Conservation (phyloP, 495 filamentous ascomycete genomes). For the Tuber calosporum region DNA sequence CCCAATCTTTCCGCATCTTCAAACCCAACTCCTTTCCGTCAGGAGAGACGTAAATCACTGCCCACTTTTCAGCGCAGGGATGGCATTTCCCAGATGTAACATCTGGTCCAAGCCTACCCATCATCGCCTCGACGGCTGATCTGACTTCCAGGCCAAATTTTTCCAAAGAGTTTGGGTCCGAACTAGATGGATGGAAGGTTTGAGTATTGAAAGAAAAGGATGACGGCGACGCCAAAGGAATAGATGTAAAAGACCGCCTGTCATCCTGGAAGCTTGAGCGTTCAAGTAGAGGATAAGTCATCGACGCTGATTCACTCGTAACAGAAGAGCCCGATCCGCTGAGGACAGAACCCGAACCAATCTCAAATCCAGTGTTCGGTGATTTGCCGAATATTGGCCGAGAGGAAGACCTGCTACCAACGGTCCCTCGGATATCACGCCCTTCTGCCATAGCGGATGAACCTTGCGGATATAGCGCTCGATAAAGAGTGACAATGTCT, state of each 20-base stretch:
- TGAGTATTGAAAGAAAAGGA: constrained; percentile 39
- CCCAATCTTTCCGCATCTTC: constrained; percentile 63
- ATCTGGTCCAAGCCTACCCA: constrained; percentile 54
- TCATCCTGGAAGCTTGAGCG: constrained; percentile 38
- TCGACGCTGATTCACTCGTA: constrained; percentile 60
- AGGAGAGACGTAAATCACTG: constrained; percentile 66
- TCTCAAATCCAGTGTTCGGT: constrained; percentile 38
- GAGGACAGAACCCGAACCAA: constrained; percentile 52
- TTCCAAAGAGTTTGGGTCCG: constrained; percentile 40
- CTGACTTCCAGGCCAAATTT: constrained; percentile 46
- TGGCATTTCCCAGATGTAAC: constrained; percentile 57
- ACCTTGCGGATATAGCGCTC: constrained; percentile 58
- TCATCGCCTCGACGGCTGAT: constrained; percentile 60
- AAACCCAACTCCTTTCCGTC: constrained; percentile 62
- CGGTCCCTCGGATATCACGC: constrained; percentile 37
- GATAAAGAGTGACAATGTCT: constrained; percentile 62
- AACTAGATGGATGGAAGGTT: constrained; percentile 12
- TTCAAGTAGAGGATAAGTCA: constrained; percentile 58
- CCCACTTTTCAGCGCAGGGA: constrained; percentile 66
- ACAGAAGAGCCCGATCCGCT: constrained; percentile 61
- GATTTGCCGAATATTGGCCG: constrained; percentile 39
- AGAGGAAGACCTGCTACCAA: constrained; percentile 34
- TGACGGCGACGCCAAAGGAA: constrained; percentile 34
- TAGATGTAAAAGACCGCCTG: constrained; percentile 39
- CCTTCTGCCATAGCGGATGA: constrained; percentile 27